Percentiles rank a stretch among this genome's conserved stretches.
These are phyloP conservation scores for Zopfochytrium polystomum DNA, from an alignment of 371 early-diverging fungal genomes.

Conservation along the genomic window DNA sequence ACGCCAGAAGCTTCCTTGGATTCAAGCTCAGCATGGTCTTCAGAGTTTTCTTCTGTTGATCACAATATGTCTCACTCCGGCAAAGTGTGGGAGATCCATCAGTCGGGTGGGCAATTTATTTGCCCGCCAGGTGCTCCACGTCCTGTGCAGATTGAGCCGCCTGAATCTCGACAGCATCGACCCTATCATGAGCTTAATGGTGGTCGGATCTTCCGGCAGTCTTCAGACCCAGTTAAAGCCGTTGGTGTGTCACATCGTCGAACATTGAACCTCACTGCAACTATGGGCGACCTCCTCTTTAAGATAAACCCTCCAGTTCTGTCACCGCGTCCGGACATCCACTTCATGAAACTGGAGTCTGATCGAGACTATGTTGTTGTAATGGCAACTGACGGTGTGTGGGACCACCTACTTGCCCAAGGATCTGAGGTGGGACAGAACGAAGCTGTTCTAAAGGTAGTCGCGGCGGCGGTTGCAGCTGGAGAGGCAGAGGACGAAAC, in stretches of 20 bases:
- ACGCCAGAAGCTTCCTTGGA: too few species aligned
- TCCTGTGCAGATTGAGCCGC: constrained; percentile 23
- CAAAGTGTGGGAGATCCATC: constrained; percentile 41
- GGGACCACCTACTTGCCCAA: constrained; percentile 52
- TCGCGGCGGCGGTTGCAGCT: constrained; percentile 15
- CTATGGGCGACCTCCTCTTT: constrained; percentile 55
- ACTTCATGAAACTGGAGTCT: constrained; percentile 35
- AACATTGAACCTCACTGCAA: constrained; percentile 52
- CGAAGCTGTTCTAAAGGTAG: constrained; percentile 13
- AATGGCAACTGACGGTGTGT: constrained; percentile 62
- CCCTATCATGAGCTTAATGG: constrained; percentile 42
- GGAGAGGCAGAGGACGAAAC: constrained; percentile 3
- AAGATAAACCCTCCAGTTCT: constrained; percentile 52
- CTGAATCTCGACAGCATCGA: constrained; percentile 14
- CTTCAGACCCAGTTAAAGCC: constrained; percentile 30
- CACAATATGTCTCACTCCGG: constrained; percentile 53
- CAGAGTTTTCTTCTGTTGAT: constrained; percentile 40
- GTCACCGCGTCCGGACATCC: constrained; percentile 41
- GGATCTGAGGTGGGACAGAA: constrained; percentile 21
- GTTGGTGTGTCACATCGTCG: constrained; percentile 48
- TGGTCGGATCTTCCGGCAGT: constrained; percentile 47
- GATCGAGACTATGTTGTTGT: constrained; percentile 49
- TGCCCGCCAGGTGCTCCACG: constrained; percentile 35
- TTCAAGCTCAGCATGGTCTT: constrained; percentile 23
- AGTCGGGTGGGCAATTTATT: constrained; percentile 45